phyloP scores from a whole-genome alignment of 2,329 filamentous ascomycete species.

The Gnomoniopsis smithogilvyi region DNA sequence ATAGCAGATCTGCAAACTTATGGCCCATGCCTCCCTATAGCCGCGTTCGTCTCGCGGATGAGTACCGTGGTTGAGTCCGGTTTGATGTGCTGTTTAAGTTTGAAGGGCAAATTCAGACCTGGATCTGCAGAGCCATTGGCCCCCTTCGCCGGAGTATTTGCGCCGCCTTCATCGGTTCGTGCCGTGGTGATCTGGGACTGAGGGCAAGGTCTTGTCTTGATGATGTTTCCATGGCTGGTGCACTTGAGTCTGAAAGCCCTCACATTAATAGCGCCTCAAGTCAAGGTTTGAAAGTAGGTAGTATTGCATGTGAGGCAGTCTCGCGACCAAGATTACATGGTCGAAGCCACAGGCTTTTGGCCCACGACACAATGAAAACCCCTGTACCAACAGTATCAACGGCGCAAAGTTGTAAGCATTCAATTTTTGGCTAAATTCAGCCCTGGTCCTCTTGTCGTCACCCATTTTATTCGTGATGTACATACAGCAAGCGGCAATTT shows the following conservation, averaged over 20 bases:
- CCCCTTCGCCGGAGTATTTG: neutral
- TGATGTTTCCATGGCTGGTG: neutral
- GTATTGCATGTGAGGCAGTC: neutral
- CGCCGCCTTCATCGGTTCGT: neutral
- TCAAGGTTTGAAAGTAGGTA: neutral
- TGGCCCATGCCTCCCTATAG: neutral
- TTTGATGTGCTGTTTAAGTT: neutral
- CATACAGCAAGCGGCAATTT: too few species aligned
- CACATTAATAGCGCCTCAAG: neutral
- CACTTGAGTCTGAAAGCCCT: neutral
- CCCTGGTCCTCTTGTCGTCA: too few species aligned
- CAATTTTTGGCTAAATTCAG: too few species aligned
- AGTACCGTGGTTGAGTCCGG: neutral
- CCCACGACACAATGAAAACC: too few species aligned
- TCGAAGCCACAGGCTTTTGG: neutral
- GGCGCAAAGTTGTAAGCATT: too few species aligned
- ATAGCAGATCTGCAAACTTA: neutral
- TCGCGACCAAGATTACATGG: neutral
- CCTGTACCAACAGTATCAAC: too few species aligned
- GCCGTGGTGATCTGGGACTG: neutral
- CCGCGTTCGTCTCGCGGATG: neutral
- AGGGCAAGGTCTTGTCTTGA: neutral
- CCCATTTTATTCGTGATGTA: too few species aligned
- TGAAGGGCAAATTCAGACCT: neutral
- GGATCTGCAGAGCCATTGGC: neutral